These are phyloP conservation scores for Cyclocybe cylindracea DNA, from an alignment of 768 basidiomycete species.

Conservation along the genomic window DNA sequence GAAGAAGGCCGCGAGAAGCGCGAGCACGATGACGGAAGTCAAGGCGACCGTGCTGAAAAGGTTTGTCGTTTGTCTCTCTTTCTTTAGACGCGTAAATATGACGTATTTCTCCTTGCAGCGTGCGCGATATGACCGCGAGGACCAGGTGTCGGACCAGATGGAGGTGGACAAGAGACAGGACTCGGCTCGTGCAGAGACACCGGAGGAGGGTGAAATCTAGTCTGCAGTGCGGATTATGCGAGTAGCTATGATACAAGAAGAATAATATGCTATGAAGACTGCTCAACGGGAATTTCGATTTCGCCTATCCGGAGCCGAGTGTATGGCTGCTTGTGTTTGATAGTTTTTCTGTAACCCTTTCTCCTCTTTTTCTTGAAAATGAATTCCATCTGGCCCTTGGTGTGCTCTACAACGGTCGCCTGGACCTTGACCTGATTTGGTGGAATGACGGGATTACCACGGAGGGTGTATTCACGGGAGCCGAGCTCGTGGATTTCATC, in stretches of 20 bases:
- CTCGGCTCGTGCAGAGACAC: slow-evolving; percentile 67
- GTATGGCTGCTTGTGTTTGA: slow-evolving; percentile 91
- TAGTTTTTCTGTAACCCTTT: slow-evolving; percentile 96
- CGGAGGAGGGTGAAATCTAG: slow-evolving; percentile 87
- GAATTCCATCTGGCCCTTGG: slow-evolving; percentile 89
- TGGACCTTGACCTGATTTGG: slow-evolving; percentile 67
- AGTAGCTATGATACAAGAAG: slow-evolving; percentile 16
- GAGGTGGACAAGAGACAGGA: slow-evolving; percentile 43
- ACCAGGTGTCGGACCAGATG: slow-evolving; percentile 34
- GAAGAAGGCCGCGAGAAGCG: slow-evolving; percentile 59
- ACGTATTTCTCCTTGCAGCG: slow-evolving; percentile 38
- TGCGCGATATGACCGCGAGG: slow-evolving; percentile 51
- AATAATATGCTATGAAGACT: slow-evolving; percentile 24
- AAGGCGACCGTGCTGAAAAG: slow-evolving; percentile 67
- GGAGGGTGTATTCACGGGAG: slow-evolving; percentile 91
- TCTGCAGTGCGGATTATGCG: slow-evolving; percentile 11
- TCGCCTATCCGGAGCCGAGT: slow-evolving; percentile 92
- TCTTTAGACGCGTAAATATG: slow-evolving; percentile 1
- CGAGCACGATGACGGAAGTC: slow-evolving; percentile 48
- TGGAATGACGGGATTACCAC: slow-evolving; percentile 74
- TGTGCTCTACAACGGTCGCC: slow-evolving; percentile 96
- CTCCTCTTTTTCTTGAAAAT: slow-evolving; percentile 97
- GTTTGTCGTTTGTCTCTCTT: slow-evolving; percentile 32
- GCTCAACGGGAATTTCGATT: slow-evolving; percentile 50
- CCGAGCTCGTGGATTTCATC: slow-evolving; percentile 93